Conservation (phyloP, 768 basidiomycete genomes). For the Leccinellum luteum region DNA sequence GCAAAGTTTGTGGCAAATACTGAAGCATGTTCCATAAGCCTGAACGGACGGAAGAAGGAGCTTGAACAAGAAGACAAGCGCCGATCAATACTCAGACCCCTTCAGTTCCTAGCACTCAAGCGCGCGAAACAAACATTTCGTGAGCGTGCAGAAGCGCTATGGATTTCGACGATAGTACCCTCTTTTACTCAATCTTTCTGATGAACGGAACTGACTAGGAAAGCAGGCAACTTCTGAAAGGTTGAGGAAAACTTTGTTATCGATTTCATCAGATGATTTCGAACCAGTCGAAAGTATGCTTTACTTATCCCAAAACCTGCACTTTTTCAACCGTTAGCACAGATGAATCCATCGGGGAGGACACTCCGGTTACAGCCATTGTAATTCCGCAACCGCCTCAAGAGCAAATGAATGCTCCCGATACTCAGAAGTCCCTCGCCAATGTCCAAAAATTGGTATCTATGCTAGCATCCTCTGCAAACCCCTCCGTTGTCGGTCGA, state of each 20-base stretch:
- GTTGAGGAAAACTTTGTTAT: slow-evolving; percentile 1
- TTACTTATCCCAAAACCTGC: neutral
- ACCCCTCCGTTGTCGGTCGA: neutral
- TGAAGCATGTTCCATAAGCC: neutral
- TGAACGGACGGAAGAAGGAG: neutral
- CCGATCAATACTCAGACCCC: neutral
- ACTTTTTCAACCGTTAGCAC: neutral
- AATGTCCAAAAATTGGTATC: neutral
- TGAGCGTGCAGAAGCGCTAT: neutral
- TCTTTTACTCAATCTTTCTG: neutral
- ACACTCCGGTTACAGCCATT: neutral
- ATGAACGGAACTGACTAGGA: neutral
- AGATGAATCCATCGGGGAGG: neutral
- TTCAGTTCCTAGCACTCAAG: neutral
- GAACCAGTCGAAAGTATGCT: neutral
- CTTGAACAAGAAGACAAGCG: neutral
- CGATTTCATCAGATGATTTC: neutral
- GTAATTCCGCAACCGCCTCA: neutral
- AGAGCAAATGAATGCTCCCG: slow-evolving; percentile 1
- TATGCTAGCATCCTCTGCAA: neutral
- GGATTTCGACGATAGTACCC: neutral
- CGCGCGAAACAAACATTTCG: neutral
- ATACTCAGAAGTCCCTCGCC: neutral
- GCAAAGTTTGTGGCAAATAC: neutral
- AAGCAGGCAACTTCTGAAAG: slow-evolving; percentile 2